Conservation (phyloP, 805 yeast species). For the Starmerella vitae region DNA sequence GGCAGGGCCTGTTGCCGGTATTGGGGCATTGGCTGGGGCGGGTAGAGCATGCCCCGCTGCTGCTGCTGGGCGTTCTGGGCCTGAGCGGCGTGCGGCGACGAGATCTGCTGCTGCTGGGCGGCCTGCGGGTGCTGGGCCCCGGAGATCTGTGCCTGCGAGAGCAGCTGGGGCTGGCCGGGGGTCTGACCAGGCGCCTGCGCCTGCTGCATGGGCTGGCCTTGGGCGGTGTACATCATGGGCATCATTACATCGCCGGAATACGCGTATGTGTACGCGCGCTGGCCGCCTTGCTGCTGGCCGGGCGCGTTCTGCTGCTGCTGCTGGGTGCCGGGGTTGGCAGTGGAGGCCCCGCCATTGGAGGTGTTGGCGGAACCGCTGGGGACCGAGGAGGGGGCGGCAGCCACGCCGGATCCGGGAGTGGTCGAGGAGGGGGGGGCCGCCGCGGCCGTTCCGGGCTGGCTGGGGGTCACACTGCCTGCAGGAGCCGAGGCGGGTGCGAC, state of each 20-base stretch:
- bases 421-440: slow-evolving; percentile 2
- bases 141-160: neutral
- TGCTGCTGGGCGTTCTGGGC: slow-evolving; percentile 1
- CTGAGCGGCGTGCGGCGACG: slow-evolving; percentile 8
- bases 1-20: slow-evolving; percentile 11
- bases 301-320: neutral
- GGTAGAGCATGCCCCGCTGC: neutral
- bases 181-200: slow-evolving; percentile 7
- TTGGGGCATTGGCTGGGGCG: neutral
- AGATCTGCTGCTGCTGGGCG: slow-evolving; percentile 7
- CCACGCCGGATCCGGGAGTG: too few species aligned
- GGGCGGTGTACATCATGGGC: slow-evolving; percentile 12
- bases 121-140: slow-evolving; percentile 7
- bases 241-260: slow-evolving; percentile 12
- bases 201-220: slow-evolving; percentile 5
- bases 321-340: neutral
- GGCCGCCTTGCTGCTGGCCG: neutral
- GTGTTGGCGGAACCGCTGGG: too few species aligned
- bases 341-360: too few species aligned
- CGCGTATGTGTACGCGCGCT: slow-evolving; percentile 4
- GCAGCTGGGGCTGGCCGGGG: slow-evolving; percentile 6
- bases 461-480: too few species aligned
- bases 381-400: neutral
- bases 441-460: slow-evolving; percentile 1
- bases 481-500: slow-evolving; percentile 6